These are phyloP conservation scores for Begonia loranthoides DNA, from an alignment of 306 rosid species.

Conservation along the genomic window DNA sequence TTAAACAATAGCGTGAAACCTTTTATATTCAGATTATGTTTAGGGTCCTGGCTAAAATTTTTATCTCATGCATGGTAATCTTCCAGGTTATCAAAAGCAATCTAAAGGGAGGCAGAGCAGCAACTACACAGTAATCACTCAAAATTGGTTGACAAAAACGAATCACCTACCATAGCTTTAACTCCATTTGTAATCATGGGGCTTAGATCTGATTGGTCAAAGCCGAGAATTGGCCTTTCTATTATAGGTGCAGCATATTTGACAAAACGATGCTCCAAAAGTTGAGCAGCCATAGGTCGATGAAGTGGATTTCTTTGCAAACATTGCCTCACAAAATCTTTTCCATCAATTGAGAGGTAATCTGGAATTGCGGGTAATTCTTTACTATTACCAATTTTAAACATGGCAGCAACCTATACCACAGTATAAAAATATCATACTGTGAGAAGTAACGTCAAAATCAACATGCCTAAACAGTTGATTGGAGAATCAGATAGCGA, in stretches of 20 bases:
- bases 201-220: constrained; percentile 37
- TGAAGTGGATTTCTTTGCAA: constrained; percentile 58
- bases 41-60: no score
- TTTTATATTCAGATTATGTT: no score
- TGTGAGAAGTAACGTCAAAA: constrained; percentile 6
- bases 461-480: neutral
- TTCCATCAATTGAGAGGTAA: constrained; percentile 72
- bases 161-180: constrained; percentile 46
- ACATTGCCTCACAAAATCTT: constrained; percentile 63
- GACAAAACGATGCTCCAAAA: constrained; percentile 86
- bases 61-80: neutral
- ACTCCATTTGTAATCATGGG: constrained; percentile 48
- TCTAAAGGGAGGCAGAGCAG: no score
- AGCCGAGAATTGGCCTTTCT: constrained; percentile 42
- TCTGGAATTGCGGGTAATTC: constrained; percentile 76
- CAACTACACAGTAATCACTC: neutral
- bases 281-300: constrained; percentile 67
- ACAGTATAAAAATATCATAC: constrained; percentile 19
- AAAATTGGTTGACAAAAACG: neutral
- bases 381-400: constrained; percentile 74
- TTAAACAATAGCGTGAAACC: no score
- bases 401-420: constrained; percentile 83
- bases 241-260: constrained; percentile 47
- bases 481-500: neutral
- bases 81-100: neutral